phyloP scores from a whole-genome alignment of 495 filamentous ascomycete genomes.

The Penicillium silybi region DNA sequence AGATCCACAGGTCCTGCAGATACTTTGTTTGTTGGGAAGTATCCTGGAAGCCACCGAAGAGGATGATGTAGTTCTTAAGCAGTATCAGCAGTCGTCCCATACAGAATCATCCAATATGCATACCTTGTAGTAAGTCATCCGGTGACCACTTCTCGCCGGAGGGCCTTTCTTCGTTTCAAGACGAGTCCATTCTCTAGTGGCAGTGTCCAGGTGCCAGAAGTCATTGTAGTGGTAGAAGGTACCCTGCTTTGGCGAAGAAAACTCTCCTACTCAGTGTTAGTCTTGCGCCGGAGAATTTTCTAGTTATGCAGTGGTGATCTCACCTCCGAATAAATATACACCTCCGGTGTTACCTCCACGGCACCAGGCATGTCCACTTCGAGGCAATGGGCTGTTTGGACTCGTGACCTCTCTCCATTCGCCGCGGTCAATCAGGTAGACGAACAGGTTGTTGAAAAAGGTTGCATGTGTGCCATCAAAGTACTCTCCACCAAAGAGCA shows the following conservation, averaged over 20 bases:
- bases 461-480: slow-evolving; percentile 60
- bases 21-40: slow-evolving; percentile 92
- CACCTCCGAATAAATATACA: slow-evolving; percentile 86
- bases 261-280: slow-evolving; percentile 39
- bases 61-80: slow-evolving; percentile 60
- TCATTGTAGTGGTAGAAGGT: slow-evolving; percentile 99
- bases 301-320: slow-evolving; percentile 5
- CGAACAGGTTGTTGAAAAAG: slow-evolving; percentile 72
- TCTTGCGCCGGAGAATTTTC: not conserved
- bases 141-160: slow-evolving; percentile 85
- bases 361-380: slow-evolving; percentile 90
- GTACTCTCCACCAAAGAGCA: slow-evolving; percentile 83
- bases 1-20: slow-evolving; percentile 66
- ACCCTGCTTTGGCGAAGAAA: slow-evolving; percentile 85
- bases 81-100: not conserved
- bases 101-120: not conserved
- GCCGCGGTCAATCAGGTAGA: slow-evolving; percentile 82
- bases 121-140: slow-evolving; percentile 90
- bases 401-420: slow-evolving; percentile 86
- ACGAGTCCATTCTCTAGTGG: slow-evolving; percentile 80
- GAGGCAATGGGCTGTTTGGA: slow-evolving; percentile 86
- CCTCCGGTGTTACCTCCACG: slow-evolving; percentile 80
- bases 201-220: slow-evolving; percentile 88
- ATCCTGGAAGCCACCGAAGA: slow-evolving; percentile 90
- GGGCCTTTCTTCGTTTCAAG: slow-evolving; percentile 85